Evolutionary conservation across 805 yeast genomes (phyloP), one percentile per base, ranked within the genome.

Genomic region (Ogataea henricii): DNA sequence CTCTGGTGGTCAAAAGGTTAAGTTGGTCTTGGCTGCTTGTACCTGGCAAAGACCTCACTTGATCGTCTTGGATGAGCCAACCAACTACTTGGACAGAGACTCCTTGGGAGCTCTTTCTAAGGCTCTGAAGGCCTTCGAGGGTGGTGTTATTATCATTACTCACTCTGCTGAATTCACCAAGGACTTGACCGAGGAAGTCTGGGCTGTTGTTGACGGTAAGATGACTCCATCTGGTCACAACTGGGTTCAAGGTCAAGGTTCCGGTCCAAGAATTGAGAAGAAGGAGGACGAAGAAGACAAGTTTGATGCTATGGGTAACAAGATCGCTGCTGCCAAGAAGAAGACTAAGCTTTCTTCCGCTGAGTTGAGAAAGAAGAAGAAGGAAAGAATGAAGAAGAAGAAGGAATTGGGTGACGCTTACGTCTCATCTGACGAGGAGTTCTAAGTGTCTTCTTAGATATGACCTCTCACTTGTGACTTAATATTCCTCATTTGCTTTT

Each of bases 331-430:
- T 73, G 89, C 81, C 74, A 89, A 90, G 87, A 94, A 94, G 95
- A 91, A 87, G 85, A 81, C 82, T 77, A 94, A 94, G 88, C 83
- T 94, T 71, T 88, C 97, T 63, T 90, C 98, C 72, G 97, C 99
- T 62, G 99, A 94, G 78, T 82, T 92, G 75, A 89, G 99, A 86
- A 94, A 94, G 97, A 94, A 94, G 97, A 94, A 94, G 97, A 94
- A 94, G 96, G 99, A 94, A 82, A 90, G 99, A 86, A 91, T 94
- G 98, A 89, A 87, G 87, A 94, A 92, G 96, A 94, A 92, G 97
- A 94, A 94, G 96, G 96, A 87, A 77, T 76, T 91, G 73, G 98
- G 98, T 83, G 99, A 94, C 72, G 98, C 94, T 76, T 95, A 94
- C 75, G 97, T 90, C 64, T 92, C 98, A 58, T 94, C 96, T 66